Base-by-base conservation (phyloP, 2,329 filamentous ascomycete species). In the Diaporthe nobilis region DNA sequence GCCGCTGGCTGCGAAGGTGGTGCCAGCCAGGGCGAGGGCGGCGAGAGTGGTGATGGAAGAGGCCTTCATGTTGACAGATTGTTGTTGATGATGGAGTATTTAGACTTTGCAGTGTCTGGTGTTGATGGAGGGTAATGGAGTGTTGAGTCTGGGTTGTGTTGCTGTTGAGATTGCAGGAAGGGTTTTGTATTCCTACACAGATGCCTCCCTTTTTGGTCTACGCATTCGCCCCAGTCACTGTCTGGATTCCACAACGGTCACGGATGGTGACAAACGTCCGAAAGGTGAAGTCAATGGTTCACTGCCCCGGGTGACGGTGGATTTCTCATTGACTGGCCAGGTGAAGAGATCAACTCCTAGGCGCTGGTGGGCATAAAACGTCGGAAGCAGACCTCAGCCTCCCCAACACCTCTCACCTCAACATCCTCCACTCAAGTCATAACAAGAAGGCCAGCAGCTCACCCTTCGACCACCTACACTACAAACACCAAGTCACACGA, bases 381-480 rank as follows among this genome's bases (percentile, higher is more conserved):
- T 15, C 51, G 28, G 51, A 15, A 20, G 7, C 51, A 28, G 10
- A 53, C 15, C 10, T 2, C 53, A 17, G 13, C 13, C 25, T 17
- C 31, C 7, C 1, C 13, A 31, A 31, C 8, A n/a, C 8, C 15
- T 17, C 13, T 17, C 1, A 25, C 1, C 28, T 3, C 25, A 61
- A 15, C n/a, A 15, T 44, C 39, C 8, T 49, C 4, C 42, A 37
- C 12, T n/a, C 20, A 13, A 34, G 17, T 5, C 4, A 28, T 4
- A 25, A 6, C 58, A 44, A 17, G 10, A 44, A 44, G n/a, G 9
- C 25, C 37, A 61, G 5, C 3, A 17, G 39, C 3, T 15, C 0
- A 20, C 15, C 6, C 3, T 63, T 20, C 3, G 1, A 5, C 0
- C 22, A 6, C 22, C 2, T 0, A 51, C 4, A 37, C 28, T 34